Percentiles rank a stretch among this genome's conserved stretches.
Conservation (phyloP, 2,329 filamentous ascomycete species). For the Ceratocystis alfenasii region DNA sequence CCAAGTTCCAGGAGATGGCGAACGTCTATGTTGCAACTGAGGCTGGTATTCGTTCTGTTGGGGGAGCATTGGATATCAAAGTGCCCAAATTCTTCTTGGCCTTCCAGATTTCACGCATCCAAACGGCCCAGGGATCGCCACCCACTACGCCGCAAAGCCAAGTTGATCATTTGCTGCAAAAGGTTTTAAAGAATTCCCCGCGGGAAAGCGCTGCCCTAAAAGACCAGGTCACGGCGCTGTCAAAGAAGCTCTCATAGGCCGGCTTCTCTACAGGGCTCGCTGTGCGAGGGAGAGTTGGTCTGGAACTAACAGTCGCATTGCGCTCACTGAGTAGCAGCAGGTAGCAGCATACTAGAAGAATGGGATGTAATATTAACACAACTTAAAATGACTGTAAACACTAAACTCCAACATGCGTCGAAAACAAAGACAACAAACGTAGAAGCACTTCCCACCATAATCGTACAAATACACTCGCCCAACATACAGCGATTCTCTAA, state of each 20-base stretch:
- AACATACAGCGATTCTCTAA: neutral
- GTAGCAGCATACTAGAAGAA: neutral
- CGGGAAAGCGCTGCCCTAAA: slow-evolving; percentile 38
- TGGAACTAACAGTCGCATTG: slow-evolving; percentile 2
- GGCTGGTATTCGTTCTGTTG: slow-evolving; percentile 43
- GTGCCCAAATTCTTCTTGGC: slow-evolving; percentile 52
- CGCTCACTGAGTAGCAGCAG: neutral
- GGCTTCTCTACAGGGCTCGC: neutral
- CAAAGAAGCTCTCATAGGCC: slow-evolving; percentile 23
- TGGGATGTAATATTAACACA: slow-evolving; percentile 3
- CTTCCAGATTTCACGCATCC: slow-evolving; percentile 47
- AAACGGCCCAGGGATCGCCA: slow-evolving; percentile 45
- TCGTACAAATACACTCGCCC: slow-evolving; percentile 1
- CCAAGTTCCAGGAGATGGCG: slow-evolving; percentile 41
- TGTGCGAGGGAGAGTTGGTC: neutral
- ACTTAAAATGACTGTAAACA: neutral
- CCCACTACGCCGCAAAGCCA: slow-evolving; percentile 40
- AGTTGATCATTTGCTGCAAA: slow-evolving; percentile 45
- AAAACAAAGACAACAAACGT: neutral
- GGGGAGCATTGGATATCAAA: slow-evolving; percentile 44
- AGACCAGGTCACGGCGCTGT: slow-evolving; percentile 40
- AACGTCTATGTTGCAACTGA: slow-evolving; percentile 49
- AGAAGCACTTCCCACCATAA: slow-evolving; percentile 6
- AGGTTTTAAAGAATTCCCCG: slow-evolving; percentile 45
- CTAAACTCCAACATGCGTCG: slow-evolving; percentile 7